Evolutionary conservation across 768 basidiomycete species (phyloP).

Genomic region (Suillus subluteus): DNA sequence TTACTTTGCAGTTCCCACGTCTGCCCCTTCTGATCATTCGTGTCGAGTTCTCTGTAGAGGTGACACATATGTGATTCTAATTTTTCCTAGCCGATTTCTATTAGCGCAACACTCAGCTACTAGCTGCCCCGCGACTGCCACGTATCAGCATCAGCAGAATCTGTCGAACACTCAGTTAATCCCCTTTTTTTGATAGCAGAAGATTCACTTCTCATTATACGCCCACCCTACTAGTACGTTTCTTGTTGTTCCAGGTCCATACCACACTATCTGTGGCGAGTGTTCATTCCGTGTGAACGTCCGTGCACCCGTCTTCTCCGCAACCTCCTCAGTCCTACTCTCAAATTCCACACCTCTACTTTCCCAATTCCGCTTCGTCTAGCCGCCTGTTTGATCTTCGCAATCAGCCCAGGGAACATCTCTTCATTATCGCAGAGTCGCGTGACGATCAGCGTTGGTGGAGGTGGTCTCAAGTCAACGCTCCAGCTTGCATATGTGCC

Average conservation of each 20-base stretch:
- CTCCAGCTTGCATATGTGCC: conserved; percentile 48
- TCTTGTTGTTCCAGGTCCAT: conserved; percentile 40
- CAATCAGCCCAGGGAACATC: conserved; percentile 40
- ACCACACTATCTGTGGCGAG: conserved; percentile 53
- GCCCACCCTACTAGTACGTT: conserved; percentile 42
- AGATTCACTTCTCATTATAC: conserved; percentile 51
- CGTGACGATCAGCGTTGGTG: conserved; percentile 46
- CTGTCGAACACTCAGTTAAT: background rate
- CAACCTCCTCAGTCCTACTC: conserved; percentile 34
- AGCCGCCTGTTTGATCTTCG: conserved; percentile 40
- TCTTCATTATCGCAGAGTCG: conserved; percentile 38
- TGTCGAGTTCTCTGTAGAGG: too few relatives aligned
- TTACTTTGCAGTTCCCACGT: too few relatives aligned
- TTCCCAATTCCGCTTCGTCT: conserved; percentile 36
- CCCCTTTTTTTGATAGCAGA: background rate
- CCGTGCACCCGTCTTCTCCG: conserved; percentile 34
- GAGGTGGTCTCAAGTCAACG: conserved; percentile 37
- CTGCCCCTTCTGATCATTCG: too few relatives aligned
- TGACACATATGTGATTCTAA: too few relatives aligned
- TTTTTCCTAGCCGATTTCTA: too few relatives aligned
- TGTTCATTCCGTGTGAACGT: conserved; percentile 41
- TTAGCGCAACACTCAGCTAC: background rate
- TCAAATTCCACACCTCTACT: conserved; percentile 55
- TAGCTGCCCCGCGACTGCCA: background rate
- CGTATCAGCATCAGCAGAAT: conserved; percentile 4